Evolutionary conservation across 495 filamentous ascomycete species (phyloP).

Genomic region (Aspergillus coremiiformis): DNA sequence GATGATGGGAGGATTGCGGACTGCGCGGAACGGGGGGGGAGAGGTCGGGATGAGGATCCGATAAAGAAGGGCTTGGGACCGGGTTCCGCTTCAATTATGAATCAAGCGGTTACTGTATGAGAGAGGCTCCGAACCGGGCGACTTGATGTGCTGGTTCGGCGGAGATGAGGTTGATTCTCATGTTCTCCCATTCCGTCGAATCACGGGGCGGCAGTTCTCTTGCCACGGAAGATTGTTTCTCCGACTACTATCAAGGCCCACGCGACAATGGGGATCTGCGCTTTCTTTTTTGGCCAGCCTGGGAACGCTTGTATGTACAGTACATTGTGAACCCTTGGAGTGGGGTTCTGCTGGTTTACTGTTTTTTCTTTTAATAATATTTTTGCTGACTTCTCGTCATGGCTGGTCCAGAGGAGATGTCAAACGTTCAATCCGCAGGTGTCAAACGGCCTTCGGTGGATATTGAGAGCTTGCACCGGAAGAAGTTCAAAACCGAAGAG

Average conservation of each 20-base stretch:
- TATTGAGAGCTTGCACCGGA: constrained; percentile 40
- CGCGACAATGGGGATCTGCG: neutral
- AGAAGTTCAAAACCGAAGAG: constrained; percentile 78
- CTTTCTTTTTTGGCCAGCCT: neutral
- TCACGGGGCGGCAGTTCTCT: constrained; percentile 35
- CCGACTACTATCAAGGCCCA: constrained; percentile 12
- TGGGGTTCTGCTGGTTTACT: neutral
- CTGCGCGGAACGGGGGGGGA: neutral
- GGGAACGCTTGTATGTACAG: neutral
- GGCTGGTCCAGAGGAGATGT: constrained; percentile 35
- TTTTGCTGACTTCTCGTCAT: constrained; percentile 24
- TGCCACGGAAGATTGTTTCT: constrained; percentile 20
- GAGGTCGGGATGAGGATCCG: neutral
- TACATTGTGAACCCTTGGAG: too few relatives aligned
- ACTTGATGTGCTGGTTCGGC: constrained; percentile 10
- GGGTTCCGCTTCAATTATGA: neutral
- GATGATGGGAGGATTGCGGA: constrained; percentile 11
- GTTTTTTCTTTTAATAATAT: constrained; percentile 10
- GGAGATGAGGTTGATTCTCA: constrained; percentile 23
- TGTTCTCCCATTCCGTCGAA: constrained; percentile 20
- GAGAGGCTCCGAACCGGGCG: constrained; percentile 4
- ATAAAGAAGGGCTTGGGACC: neutral
- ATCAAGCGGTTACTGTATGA: neutral
- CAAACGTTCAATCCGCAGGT: constrained; percentile 20
- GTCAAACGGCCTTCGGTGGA: constrained; percentile 25